Base-by-base conservation (phyloP, 306 rosid species). In the Betula pendula region DNA sequence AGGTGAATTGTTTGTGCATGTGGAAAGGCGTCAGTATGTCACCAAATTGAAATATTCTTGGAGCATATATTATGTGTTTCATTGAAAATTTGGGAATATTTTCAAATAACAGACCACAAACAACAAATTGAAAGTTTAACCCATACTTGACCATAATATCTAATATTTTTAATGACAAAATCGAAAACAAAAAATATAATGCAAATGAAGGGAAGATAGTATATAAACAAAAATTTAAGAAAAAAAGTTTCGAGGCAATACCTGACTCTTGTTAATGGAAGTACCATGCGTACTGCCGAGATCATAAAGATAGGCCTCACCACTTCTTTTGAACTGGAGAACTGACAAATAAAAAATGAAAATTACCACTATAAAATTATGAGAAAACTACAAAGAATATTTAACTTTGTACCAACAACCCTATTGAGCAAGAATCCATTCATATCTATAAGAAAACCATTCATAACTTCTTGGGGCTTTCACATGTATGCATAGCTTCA, bases 281-380 rank as follows among this genome's bases (percentile, higher is more conserved):
- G 98, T 89, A 24, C 98, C 98, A 56, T 94, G 98, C 31, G 96
- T 90, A 82, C 98, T 94, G 79, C 97, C 97, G n/a, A 94, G 93
- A 69, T 94, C 98, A 84, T 88, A 94, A 52, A 94, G 77, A 85
- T 90, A 92, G 8, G 98, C 98, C 27, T 87, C 81, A 53, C 97
- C 98, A 50, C 87, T 90, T 79, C 87, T 87, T 86, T 87, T 94
- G 69, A 92, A 94, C 77, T 94, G 98, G 31, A 94, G 76, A 82
- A 90, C 98, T 94, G 79, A 44, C 71, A 85, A 77, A 81, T 45
- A 65, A 59, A 77, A 83, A 52, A 74, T 17, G n/a, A 17, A 71
- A 63, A 31, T 24, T 33, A 77, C 78, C 49, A 43, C 8, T 70
- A 79, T 82, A 73, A 73, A 77, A 81, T 77, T 74, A 27, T 10